Evolutionary conservation across 441 rosid species (phyloP).

Genomic region (Euphorbia schlechtendalii): DNA sequence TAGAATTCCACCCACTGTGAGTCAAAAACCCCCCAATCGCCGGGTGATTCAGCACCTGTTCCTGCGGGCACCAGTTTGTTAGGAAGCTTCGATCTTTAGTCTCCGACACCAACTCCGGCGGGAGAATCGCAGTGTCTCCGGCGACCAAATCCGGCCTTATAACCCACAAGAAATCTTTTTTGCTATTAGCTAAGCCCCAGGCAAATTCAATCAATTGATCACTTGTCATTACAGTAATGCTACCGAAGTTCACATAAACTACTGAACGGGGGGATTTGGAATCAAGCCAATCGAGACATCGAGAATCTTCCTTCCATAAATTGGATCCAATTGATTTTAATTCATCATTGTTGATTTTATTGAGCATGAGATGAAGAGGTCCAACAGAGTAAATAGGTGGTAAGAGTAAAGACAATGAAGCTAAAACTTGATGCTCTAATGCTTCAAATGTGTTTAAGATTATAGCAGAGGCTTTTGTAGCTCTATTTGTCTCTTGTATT

Average conservation of each 20-base stretch:
- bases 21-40: neutral
- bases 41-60: no score
- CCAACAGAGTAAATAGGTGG: constrained; percentile 37
- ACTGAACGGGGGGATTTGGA: constrained; percentile 26
- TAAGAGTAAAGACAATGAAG: neutral
- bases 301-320: constrained; percentile 51
- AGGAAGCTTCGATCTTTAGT: neutral
- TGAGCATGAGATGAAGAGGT: constrained; percentile 26
- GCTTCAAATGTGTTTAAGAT: constrained; percentile 21
- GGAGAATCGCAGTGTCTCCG: neutral
- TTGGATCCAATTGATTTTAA: constrained; percentile 27
- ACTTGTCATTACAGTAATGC: constrained; percentile 40
- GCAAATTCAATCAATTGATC: constrained; percentile 44
- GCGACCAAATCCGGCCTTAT: neutral
- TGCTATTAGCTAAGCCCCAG: constrained; percentile 43
- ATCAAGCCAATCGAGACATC: constrained; percentile 47
- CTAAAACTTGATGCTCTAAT: constrained; percentile 14
- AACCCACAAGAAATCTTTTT: no score
- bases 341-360: constrained; percentile 16
- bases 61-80: no score
- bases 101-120: neutral
- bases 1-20: neutral
- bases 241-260: constrained; percentile 40
- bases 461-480: constrained; percentile 17
- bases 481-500: neutral